Evolutionary conservation across 2,329 filamentous ascomycete genomes (phyloP).

Genomic region (Lasiodiplodia citricola): DNA sequence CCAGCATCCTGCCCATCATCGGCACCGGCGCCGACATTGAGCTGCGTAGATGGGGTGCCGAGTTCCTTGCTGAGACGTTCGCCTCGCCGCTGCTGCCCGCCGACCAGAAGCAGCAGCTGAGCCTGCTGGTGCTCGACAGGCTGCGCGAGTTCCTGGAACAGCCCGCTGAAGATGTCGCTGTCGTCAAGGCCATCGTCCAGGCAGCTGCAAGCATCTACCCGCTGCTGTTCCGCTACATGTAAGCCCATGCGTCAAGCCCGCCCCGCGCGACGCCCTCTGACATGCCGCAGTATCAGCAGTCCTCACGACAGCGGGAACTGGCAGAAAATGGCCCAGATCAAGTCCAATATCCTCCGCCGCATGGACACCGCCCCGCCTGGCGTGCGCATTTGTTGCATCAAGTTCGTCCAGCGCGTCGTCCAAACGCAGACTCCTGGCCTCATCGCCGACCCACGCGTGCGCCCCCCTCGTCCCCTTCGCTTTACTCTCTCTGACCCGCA

Average conservation of each 20-base stretch:
- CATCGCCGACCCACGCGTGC: constrained; percentile 81
- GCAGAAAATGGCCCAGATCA: constrained; percentile 88
- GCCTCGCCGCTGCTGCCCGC: constrained; percentile 82
- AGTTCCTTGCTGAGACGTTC: constrained; percentile 95
- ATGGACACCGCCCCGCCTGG: constrained; percentile 82
- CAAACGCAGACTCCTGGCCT: constrained; percentile 87
- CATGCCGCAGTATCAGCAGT: constrained; percentile 75
- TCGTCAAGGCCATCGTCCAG: constrained; percentile 86
- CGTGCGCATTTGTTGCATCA: constrained; percentile 92
- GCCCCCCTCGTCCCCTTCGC: constrained; percentile 38
- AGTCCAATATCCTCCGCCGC: constrained; percentile 82
- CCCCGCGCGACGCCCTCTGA: constrained; percentile 33
- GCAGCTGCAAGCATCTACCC: constrained; percentile 92
- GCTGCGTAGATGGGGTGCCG: constrained; percentile 91
- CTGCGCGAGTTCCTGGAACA: constrained; percentile 58
- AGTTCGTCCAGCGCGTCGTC: constrained; percentile 93
- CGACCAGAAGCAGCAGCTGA: constrained; percentile 80
- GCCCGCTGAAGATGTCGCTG: constrained; percentile 72
- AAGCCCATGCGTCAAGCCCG: constrained; percentile 56
- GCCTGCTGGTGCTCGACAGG: constrained; percentile 77
- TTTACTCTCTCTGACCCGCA: constrained; percentile 5
- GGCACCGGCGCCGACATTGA: constrained; percentile 70
- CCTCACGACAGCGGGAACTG: constrained; percentile 80
- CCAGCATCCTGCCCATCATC: constrained; percentile 91
- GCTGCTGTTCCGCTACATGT: constrained; percentile 92